These are phyloP conservation scores for Elsinoe arachidis DNA, from an alignment of 2,329 filamentous ascomycete species.

Conservation along the genomic window DNA sequence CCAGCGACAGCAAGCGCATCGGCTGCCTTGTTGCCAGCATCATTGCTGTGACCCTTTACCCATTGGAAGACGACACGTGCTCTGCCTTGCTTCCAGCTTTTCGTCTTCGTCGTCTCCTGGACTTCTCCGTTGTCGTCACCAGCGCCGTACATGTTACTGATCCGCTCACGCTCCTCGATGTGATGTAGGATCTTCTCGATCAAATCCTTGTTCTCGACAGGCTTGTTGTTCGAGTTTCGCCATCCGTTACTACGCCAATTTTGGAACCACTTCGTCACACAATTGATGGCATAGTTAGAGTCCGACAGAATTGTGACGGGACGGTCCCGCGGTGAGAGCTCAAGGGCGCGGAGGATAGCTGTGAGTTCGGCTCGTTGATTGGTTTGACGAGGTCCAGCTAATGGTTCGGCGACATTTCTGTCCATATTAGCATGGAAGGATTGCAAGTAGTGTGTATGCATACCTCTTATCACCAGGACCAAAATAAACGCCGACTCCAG, in stretches of 20 bases:
- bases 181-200: slow-evolving; percentile 62
- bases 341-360: slow-evolving; percentile 73
- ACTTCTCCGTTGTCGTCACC: slow-evolving; percentile 13
- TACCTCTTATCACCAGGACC: slow-evolving; percentile 40
- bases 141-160: slow-evolving; percentile 48
- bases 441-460: neutral
- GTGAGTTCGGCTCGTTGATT: slow-evolving; percentile 96
- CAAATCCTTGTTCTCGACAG: slow-evolving; percentile 81
- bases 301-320: slow-evolving; percentile 76
- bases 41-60: slow-evolving; percentile 76
- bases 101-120: slow-evolving; percentile 23
- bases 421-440: neutral
- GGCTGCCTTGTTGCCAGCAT: slow-evolving; percentile 70
- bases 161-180: slow-evolving; percentile 54
- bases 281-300: slow-evolving; percentile 83
- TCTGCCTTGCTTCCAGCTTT: slow-evolving; percentile 19
- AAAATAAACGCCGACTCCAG: slow-evolving; percentile 58
- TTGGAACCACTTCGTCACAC: slow-evolving; percentile 72
- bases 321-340: slow-evolving; percentile 60
- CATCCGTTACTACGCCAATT: slow-evolving; percentile 72
- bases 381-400: slow-evolving; percentile 68
- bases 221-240: slow-evolving; percentile 60
- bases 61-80: slow-evolving; percentile 57
- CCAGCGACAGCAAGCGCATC: slow-evolving; percentile 67
- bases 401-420: slow-evolving; percentile 66